phyloP scores from a whole-genome alignment of 345 rosid genomes.

The Limnanthes douglasii region DNA sequence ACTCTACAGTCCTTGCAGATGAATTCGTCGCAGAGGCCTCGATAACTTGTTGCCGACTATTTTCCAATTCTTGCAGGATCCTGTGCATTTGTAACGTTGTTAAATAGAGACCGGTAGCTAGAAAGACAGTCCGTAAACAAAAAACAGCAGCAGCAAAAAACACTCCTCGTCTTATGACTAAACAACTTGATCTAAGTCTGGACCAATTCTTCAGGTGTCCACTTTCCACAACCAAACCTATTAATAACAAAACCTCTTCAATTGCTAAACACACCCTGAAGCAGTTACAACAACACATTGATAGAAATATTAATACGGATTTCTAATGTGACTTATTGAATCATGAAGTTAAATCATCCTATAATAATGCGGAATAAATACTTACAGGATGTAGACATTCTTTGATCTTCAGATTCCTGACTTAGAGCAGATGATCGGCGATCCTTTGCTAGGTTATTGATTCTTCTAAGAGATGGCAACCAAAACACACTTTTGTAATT shows the following conservation, averaged over 20 bases:
- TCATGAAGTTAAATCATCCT: no score
- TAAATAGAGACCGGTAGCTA: constrained; percentile 40
- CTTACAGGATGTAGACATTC: no score
- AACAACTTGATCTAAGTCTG: constrained; percentile 35
- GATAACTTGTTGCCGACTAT: constrained; percentile 17
- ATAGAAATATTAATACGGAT: no score
- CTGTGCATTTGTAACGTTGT: constrained; percentile 34
- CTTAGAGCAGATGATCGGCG: no score
- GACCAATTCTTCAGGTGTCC: constrained; percentile 56
- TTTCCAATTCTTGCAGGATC: constrained; percentile 19
- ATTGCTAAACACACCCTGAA: constrained; percentile 43
- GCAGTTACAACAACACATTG: background rate
- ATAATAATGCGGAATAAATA: no score
- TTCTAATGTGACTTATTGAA: no score
- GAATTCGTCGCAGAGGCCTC: constrained; percentile 27
- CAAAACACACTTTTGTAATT: no score
- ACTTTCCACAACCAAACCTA: constrained; percentile 53
- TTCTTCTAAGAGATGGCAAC: no score
- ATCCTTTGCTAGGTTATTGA: no score
- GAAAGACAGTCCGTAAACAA: constrained; percentile 29
- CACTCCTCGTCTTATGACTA: constrained; percentile 31
- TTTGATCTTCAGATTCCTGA: no score
- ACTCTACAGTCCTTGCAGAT: no score
- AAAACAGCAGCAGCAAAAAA: constrained; percentile 49
- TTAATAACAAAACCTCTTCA: constrained; percentile 37